These are phyloP conservation scores for Thymus quinquecostatus DNA, from an alignment of 257 asterid species.

Conservation along the genomic window DNA sequence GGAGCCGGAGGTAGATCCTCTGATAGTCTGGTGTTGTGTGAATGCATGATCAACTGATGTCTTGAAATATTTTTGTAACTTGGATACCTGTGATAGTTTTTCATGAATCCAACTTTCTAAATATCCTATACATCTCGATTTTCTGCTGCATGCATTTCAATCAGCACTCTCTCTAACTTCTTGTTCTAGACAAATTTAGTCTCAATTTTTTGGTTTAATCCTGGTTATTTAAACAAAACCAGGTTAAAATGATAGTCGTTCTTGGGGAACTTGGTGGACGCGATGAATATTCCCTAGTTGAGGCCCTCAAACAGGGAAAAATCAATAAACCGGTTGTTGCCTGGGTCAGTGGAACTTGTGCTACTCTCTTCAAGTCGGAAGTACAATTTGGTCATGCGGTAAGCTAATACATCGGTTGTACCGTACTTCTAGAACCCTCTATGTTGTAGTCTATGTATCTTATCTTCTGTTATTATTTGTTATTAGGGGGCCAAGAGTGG, in stretches of 20 bases:
- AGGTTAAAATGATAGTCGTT: slow-evolving; percentile 96
- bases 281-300: slow-evolving; percentile 97
- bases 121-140: background rate
- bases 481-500: slow-evolving; percentile 99
- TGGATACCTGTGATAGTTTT: slow-evolving; percentile 1
- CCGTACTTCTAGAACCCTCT: slow-evolving; percentile 5
- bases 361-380: slow-evolving; percentile 97
- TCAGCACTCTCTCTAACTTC: slow-evolving; percentile 12
- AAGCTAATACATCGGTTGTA: slow-evolving; percentile 38
- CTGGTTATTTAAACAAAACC: slow-evolving; percentile 30
- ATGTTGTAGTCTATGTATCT: slow-evolving; percentile 24
- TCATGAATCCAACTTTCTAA: background rate
- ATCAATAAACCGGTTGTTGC: slow-evolving; percentile 96
- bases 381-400: slow-evolving; percentile 99
- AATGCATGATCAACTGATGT: slow-evolving; percentile 8
- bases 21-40: background rate
- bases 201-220: slow-evolving; percentile 26
- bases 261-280: slow-evolving; percentile 99
- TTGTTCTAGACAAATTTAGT: slow-evolving; percentile 9
- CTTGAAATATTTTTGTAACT: slow-evolving; percentile 8
- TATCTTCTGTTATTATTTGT: slow-evolving; percentile 18
- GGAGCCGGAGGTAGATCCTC: background rate
- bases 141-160: slow-evolving; percentile 22
- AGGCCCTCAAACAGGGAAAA: slow-evolving; percentile 95
- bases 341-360: slow-evolving; percentile 99